Evolutionary conservation across 75 land plant genomes (phyloP), one percentile per base, ranked within the genome.

Genomic region (Adiantum capillusveneris): DNA sequence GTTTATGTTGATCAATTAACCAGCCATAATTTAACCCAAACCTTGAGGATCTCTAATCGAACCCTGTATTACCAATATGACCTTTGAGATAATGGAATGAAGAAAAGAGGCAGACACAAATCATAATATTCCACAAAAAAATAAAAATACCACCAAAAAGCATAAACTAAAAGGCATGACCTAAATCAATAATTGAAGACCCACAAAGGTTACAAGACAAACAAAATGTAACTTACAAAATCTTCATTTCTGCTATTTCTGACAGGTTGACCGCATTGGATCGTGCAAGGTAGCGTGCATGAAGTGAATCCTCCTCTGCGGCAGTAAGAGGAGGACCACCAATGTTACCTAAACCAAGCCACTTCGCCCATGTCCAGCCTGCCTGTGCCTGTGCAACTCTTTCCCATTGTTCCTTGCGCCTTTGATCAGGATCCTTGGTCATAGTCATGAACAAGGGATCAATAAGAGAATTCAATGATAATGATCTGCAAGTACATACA

Each of bases 171-270:
- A n/a, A n/a, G n/a, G n/a, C n/a, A n/a, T n/a, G n/a, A n/a, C n/a
- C n/a, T n/a, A n/a, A 34, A 34, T 34, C 9, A 34, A 34, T 9
- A 34, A 34, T 34, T 34, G 7, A 34, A 34, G 9, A 34, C 3
- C 3, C 9, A 34, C 3, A 34, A 9, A 34, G 9, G 37, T 9
- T 34, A 31, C 37, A 31, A 34, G 54, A 45, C 24, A 58, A 2
- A 24, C 45, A 29, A 16, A 68, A 25, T 6, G n/a, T n/a, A 36
- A 21, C 90, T 70, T 75, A 94, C 98, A 94, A 72, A 58, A 94
- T 94, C 71, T 94, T 94, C 98, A 94, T 94, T 69, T 94, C 98
- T 39, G 98, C 85, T 68, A 94, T 87, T 71, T 94, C 96, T 62
- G 96, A 74, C 26, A 94, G 83, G 69, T 94, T 94, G 44, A 85